These are phyloP conservation scores for Paralagenidium karlingii DNA, from an alignment of 352 stramenopile genomes.

Conservation along the genomic window DNA sequence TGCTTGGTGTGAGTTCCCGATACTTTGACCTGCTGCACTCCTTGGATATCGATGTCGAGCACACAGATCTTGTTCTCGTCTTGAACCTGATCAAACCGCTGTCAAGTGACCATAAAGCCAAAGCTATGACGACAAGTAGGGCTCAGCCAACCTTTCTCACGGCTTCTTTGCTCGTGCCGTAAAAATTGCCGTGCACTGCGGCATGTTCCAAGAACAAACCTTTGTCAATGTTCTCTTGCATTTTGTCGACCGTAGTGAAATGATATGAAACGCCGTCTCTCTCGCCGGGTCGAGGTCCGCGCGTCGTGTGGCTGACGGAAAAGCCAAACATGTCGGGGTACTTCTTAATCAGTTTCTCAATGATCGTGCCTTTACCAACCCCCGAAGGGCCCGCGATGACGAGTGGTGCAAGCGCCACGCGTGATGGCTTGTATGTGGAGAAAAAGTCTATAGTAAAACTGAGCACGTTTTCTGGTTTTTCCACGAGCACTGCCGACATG, in stretches of 20 bases:
- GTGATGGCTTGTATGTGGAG: constrained; percentile 36
- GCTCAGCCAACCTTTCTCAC: constrained; percentile 89
- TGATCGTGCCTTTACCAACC: constrained; percentile 94
- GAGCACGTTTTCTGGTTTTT: constrained; percentile 77
- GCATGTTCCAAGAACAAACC: constrained; percentile 97
- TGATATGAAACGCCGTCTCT: constrained; percentile 95
- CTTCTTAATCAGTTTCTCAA: constrained; percentile 82
- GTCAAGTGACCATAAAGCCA: neutral
- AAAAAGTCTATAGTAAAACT: constrained; percentile 75
- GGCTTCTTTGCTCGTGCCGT: constrained; percentile 90
- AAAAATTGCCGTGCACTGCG: constrained; percentile 96
- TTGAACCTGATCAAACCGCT: constrained; percentile 38
- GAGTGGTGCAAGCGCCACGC: constrained; percentile 50
- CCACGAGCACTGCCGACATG: constrained; percentile 74
- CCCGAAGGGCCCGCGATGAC: constrained; percentile 87
- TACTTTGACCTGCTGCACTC: constrained; percentile 90
- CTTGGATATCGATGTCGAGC: constrained; percentile 98
- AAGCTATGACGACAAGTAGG: neutral
- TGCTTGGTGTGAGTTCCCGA: constrained; percentile 85
- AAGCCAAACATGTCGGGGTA: constrained; percentile 89
- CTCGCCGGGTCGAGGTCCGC: constrained; percentile 88
- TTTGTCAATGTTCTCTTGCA: constrained; percentile 89
- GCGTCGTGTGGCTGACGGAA: constrained; percentile 96
- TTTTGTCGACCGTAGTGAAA: constrained; percentile 89
- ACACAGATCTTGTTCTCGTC: constrained; percentile 95